Percentiles rank a stretch among this genome's conserved stretches.
Conservation (phyloP, 345 rosid genomes). For the Corchorus olitorius region DNA sequence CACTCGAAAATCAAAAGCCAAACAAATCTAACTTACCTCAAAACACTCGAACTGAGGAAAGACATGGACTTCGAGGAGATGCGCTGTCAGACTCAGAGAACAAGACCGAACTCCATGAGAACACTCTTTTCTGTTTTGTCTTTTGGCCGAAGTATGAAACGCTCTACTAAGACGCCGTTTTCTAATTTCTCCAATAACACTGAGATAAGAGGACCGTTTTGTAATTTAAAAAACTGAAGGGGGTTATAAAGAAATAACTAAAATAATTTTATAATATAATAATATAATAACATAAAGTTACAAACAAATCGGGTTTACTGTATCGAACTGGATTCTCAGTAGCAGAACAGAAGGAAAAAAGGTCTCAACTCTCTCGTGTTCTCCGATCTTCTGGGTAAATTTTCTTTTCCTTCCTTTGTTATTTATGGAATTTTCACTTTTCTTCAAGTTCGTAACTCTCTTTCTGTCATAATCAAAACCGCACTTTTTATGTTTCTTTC, state of each 20-base stretch:
- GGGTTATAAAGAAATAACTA: not conserved
- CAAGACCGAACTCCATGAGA: not conserved
- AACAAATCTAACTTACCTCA: not conserved
- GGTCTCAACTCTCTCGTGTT: conserved; percentile 4
- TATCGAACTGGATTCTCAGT: not conserved
- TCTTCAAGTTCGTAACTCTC: not conserved
- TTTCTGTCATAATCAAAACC: not conserved
- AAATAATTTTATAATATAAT: too few relatives aligned
- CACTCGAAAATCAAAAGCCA: not conserved
- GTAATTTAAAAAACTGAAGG: not conserved
- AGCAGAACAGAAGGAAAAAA: conserved; percentile 3
- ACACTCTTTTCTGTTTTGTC: too few relatives aligned
- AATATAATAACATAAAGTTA: not conserved
- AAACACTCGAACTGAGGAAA: conserved; percentile 9
- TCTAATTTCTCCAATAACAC: not conserved
- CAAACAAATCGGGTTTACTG: not conserved
- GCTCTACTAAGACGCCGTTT: too few relatives aligned
- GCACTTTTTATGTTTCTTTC: not conserved
- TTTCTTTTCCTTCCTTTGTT: not conserved
- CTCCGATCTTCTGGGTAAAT: conserved; percentile 23
- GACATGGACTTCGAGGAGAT: not conserved
- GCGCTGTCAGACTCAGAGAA: not conserved
- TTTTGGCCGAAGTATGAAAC: too few relatives aligned
- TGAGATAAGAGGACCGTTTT: not conserved
- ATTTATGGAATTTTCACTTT: not conserved